These are phyloP conservation scores for Paracamarosporium sp. DNA, from an alignment of 2,329 filamentous ascomycete genomes.

Conservation along the genomic window DNA sequence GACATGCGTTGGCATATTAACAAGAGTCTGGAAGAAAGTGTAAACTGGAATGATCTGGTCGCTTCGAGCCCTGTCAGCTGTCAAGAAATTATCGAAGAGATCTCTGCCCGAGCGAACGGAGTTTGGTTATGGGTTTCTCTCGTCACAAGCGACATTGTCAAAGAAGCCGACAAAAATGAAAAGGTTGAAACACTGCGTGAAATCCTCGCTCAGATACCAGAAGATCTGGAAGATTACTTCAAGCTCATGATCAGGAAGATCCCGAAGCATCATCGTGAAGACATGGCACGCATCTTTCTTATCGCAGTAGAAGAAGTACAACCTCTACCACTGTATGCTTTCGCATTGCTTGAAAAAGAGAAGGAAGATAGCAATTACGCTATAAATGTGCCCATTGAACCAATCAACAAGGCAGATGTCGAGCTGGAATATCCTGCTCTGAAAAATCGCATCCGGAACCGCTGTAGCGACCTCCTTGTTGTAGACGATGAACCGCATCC, in stretches of 20 bases:
- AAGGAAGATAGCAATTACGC: constrained; percentile 6
- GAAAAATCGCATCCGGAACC: constrained; percentile 16
- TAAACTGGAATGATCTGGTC: constrained; percentile 4
- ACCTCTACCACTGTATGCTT: constrained; percentile 16
- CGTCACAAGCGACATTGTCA: constrained; percentile 11
- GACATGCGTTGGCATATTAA: constrained; percentile 20
- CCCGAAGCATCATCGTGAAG: constrained; percentile 7
- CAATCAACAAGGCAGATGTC: background rate
- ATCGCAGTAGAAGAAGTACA: constrained; percentile 2
- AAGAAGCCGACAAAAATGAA: constrained; percentile 13
- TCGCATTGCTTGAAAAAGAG: constrained; percentile 13
- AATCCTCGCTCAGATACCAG: constrained; percentile 13
- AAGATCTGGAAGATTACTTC: constrained; percentile 16
- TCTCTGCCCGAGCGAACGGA: constrained; percentile 9
- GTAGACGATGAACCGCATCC: constrained; percentile 16
- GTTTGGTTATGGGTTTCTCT: constrained; percentile 24
- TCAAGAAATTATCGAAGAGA: constrained; percentile 6
- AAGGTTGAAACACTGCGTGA: background rate
- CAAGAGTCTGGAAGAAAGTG: constrained; percentile 3
- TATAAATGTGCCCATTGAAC: background rate
- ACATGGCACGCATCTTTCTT: constrained; percentile 17
- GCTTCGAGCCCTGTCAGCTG: background rate
- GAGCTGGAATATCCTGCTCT: background rate
- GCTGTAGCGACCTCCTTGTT: constrained; percentile 26
- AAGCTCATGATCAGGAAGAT: constrained; percentile 12